A percentile compares a stretch with the other conserved stretches of the same genome.
phyloP scores from a whole-genome alignment of 176 grass and related monocot species.

The Bonia amplexicaulis region DNA sequence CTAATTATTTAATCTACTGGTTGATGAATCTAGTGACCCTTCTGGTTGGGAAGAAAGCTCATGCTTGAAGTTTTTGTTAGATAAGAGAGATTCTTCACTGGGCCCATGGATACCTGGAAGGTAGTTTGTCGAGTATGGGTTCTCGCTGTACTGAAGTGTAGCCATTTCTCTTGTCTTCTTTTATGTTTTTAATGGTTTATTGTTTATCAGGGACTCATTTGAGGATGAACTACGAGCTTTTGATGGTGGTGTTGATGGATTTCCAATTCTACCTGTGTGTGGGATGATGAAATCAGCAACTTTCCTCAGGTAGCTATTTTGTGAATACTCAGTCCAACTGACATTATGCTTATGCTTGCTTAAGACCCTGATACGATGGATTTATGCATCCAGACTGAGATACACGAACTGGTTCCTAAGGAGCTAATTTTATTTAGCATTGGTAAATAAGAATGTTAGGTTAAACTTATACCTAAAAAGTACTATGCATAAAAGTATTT shows the following conservation, averaged over 20 bases:
- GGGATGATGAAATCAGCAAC: slow-evolving; percentile 78
- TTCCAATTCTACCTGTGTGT: slow-evolving; percentile 91
- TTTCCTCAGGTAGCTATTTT: slow-evolving; percentile 83
- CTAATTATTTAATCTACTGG: slow-evolving; percentile 18
- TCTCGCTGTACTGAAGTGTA: slow-evolving; percentile 16
- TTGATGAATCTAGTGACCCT: slow-evolving; percentile 66
- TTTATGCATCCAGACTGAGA: slow-evolving; percentile 27
- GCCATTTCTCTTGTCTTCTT: not conserved
- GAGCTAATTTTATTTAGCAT: too few species aligned
- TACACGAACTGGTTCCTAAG: too few species aligned
- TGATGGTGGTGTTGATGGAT: slow-evolving; percentile 72
- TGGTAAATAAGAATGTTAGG: too few species aligned
- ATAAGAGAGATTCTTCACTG: slow-evolving; percentile 87
- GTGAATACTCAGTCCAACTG: slow-evolving; percentile 7
- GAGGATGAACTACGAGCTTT: slow-evolving; percentile 97
- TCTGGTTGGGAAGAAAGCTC: slow-evolving; percentile 96
- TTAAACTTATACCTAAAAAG: too few species aligned
- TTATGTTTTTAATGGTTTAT: slow-evolving; percentile 18
- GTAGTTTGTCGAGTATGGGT: slow-evolving; percentile 48
- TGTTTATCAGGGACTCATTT: slow-evolving; percentile 78
- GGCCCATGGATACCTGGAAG: slow-evolving; percentile 97
- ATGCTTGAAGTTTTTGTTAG: slow-evolving; percentile 85
- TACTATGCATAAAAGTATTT: too few species aligned
- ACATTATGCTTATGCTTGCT: slow-evolving; percentile 20
- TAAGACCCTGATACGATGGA: not conserved